Base-by-base conservation (phyloP, 495 filamentous ascomycete genomes). In the Umbilicaria muhlenbergii region DNA sequence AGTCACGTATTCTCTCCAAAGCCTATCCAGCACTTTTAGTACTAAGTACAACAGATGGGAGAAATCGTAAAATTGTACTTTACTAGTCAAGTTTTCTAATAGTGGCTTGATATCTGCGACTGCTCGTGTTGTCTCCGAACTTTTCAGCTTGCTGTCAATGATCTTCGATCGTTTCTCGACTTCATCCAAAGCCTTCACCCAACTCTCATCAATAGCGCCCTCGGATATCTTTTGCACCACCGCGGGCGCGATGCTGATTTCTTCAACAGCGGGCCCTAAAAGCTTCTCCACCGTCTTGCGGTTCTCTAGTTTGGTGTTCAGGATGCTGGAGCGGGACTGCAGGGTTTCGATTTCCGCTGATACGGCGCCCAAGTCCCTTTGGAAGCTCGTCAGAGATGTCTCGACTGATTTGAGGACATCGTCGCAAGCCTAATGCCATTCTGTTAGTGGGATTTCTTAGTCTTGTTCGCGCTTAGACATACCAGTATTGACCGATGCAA, bases 281-380 rank as follows among this genome's bases (percentile, higher is more conserved):
- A 83, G 66, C 58, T 83, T 86, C 60, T 98, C 91, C 7, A 95
- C 86, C 15, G 80, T 73, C 51, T 82, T 86, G 17, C 91, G 69
- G 52, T 96, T 96, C 53, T 89, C 82, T 31, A 96, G 63, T 58
- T 86, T 78, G n/a, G 80, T 74, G 50, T 88, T 95, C 47, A 98
- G 59, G 31, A 80, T 74, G 5, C 78, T 75, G 2, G 91, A 96
- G 14, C 87, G 77, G 31, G 80, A 75, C 59, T 98, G 91, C 14
- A 98, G 66, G 12, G 75, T 85, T 62, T 98, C 92, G 21, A 98
- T 98, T 55, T 98, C 91, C 3, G 84, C 78, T 8, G 91, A 94
- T 5, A 98, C 92, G 2, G 75, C 73, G 3, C 86, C 87, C 12
- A 98, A 70, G 58, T 98, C 91, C 39, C 81, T 81, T 61, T 88